Base-by-base conservation (phyloP, 148 eudicot species). In the Rheum nobile region DNA sequence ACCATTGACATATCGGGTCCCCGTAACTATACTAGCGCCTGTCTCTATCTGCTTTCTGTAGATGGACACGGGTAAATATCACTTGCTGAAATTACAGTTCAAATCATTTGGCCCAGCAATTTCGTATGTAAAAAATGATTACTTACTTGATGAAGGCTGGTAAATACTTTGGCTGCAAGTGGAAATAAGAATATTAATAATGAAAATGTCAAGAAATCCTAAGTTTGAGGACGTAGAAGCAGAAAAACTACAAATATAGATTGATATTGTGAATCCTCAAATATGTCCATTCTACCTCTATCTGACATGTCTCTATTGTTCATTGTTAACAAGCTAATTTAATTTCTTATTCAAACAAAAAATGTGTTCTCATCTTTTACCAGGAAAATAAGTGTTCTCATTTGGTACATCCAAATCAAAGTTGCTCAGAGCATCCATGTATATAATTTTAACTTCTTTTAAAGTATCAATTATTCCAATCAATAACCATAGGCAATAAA, bases 121-220 rank as follows among this genome's bases (percentile, higher is more conserved):
- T 63, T 48, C 52, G 52, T 21, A 10, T 52, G 43, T 10, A n/a
- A 24, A 24, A 44, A 67, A n/a, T 8, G n/a, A 6, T 71, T 77
- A 74, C 93, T 89, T 80, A 92, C 97, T 89, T 88, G 87, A 94
- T 94, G 77, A 94, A 91, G 80, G 85, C 82, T 43, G 97, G 97
- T 77, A 91, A 84, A 75, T 91, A 91, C 73, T 94, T 94, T 19
- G 98, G 98, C 98, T 94, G 93, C 75, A 76, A 67, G 43, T 67
- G 32, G 9, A 57, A 8, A 32, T 32, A 57, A 57, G 31, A 26
- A 21, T 26, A 57, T 57, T 57, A 57, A 57, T 57, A 57, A 24
- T 57, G 10, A 24, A 5, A 57, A 57, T 24, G 29, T 24, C 32
- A 57, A 10, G 32, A 57, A 24, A 57, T 8, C 65, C 65, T 13